A percentile compares a stretch with the other conserved stretches of the same genome.
phyloP scores from a whole-genome alignment of 768 basidiomycete species.

The Kwoniella pini region DNA sequence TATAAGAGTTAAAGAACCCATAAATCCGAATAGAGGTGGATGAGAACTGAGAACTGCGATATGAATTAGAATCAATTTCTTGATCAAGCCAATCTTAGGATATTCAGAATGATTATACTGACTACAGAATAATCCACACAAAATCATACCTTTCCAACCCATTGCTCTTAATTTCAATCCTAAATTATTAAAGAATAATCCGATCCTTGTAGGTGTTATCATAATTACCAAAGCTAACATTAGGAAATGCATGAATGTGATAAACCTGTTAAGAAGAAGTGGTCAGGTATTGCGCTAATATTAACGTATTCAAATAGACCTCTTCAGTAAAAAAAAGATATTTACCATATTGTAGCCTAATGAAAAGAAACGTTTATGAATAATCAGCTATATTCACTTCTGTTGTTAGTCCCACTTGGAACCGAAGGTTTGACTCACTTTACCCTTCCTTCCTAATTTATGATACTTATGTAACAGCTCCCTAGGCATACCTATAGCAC shows the following conservation, averaged over 20 bases:
- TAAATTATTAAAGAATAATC: conserved; percentile 41
- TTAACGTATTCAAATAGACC: no score
- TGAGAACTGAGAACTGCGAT: conserved; percentile 49
- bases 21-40: conserved; percentile 53
- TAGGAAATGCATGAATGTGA: conserved; percentile 36
- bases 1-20: conserved; percentile 50
- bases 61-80: no score
- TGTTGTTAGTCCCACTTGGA: not conserved
- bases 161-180: conserved; percentile 34
- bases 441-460: conserved; percentile 22
- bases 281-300: no score
- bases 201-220: conserved; percentile 50
- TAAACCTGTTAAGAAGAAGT: conserved; percentile 39
- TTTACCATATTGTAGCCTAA: conserved; percentile 23
- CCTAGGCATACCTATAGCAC: conserved; percentile 9
- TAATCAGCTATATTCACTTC: not conserved
- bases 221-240: conserved; percentile 43
- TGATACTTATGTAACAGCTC: conserved; percentile 19
- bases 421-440: conserved; percentile 7
- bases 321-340: not conserved
- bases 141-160: conserved; percentile 41
- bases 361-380: not conserved
- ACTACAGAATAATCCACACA: conserved; percentile 45
- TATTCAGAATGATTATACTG: conserved; percentile 18
- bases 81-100: no score